Evolutionary conservation across 2,329 filamentous ascomycete species (phyloP).

Genomic region (Nemania abortiva): DNA sequence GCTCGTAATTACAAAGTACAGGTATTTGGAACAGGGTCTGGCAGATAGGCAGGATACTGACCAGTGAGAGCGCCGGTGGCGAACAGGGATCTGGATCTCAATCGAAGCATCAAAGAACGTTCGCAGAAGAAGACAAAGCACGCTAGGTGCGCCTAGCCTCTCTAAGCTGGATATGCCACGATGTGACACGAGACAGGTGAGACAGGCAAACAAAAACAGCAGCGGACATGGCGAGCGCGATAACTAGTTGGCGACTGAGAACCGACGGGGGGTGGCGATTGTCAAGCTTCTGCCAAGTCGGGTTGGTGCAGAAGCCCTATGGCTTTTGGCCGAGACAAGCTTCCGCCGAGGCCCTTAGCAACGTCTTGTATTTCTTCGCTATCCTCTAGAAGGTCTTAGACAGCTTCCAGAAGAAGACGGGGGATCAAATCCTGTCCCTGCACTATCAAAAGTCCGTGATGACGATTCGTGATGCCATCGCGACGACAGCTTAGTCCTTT

Average conservation of each 20-base stretch:
- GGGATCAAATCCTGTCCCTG: neutral
- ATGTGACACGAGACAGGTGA: neutral
- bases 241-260: too few relatives aligned
- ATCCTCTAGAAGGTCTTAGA: neutral
- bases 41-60: neutral
- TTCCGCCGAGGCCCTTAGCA: conserved; percentile 27
- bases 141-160: neutral
- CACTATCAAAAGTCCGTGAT: neutral
- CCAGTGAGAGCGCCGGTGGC: conserved; percentile 24
- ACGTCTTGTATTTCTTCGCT: neutral
- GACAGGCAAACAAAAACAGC: neutral
- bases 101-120: conserved; percentile 33
- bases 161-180: too few relatives aligned
- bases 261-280: conserved; percentile 20
- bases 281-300: conserved; percentile 42
- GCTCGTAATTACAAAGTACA: conserved; percentile 24
- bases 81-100: conserved; percentile 32
- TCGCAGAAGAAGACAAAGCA: conserved; percentile 18
- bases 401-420: conserved; percentile 1
- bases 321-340: conserved; percentile 28
- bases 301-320: conserved; percentile 26
- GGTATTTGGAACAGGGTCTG: conserved; percentile 26
- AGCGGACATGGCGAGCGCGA: neutral
- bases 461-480: conserved; percentile 14
- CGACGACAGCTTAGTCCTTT: neutral